These are phyloP conservation scores for Wickerhamiella sergipiensis DNA, from an alignment of 805 yeast species.

Conservation along the genomic window DNA sequence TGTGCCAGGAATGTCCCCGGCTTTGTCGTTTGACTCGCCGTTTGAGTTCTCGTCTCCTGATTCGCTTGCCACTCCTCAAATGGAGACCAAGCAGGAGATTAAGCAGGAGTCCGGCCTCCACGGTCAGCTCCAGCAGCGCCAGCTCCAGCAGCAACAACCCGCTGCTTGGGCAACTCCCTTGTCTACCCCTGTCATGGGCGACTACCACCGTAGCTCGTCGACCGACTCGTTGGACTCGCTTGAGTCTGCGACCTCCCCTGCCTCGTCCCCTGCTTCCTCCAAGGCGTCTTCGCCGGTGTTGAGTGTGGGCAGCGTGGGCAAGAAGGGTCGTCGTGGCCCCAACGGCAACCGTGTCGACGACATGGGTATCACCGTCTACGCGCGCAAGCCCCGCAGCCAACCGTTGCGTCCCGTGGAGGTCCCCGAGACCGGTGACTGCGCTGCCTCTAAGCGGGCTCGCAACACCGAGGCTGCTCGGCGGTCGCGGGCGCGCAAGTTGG, in stretches of 20 bases:
- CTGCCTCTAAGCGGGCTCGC: constrained; percentile 67
- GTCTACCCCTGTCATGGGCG: not conserved
- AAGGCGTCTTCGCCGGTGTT: not conserved
- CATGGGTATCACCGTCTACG: constrained; percentile 62
- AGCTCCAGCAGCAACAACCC: not conserved
- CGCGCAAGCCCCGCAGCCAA: constrained; percentile 57
- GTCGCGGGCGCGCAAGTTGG: constrained; percentile 87
- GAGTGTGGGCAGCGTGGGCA: not conserved
- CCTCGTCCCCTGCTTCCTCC: not conserved
- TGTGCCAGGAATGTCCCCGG: not conserved
- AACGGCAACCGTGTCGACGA: constrained; percentile 32
- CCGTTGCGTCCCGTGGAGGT: constrained; percentile 60
- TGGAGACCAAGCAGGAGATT: not conserved
- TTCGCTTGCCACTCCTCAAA: not conserved
- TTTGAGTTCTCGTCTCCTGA: not conserved
- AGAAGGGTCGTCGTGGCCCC: constrained; percentile 1
- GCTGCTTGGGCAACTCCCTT: not conserved
- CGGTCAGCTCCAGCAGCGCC: not conserved
- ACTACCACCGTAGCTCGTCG: not conserved
- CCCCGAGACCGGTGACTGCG: constrained; percentile 26
- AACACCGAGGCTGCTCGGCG: constrained; percentile 94
- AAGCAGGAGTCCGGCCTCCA: too few relatives aligned
- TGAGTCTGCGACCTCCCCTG: not conserved
- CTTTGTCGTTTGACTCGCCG: not conserved
- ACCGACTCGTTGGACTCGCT: not conserved